Evolutionary conservation across 2,329 filamentous ascomycete species (phyloP), one percentile per base, ranked within the genome.

Genomic region (Lasiodiplodia citricola): DNA sequence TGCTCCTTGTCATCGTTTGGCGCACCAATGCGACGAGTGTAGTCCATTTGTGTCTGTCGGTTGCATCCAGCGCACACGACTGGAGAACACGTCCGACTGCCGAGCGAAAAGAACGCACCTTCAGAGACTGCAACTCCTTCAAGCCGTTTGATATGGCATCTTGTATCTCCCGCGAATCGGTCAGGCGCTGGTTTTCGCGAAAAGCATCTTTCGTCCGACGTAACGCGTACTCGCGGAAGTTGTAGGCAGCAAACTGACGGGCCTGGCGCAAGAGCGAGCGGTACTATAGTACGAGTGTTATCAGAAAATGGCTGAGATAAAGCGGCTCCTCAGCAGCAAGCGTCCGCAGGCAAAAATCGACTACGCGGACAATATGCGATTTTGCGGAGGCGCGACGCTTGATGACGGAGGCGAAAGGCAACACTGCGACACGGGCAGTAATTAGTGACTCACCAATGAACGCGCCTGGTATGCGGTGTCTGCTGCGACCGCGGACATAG

Each of bases 191-290:
- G 80, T 96, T 87, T 80, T 97, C 93, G 75, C 91, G 88, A 81
- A 98, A 99, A 4, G 93, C 91, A 84, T 98, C 96, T 79, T 88
- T 88, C 79, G 96, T 97, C 80, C 95, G 89, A 78, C 96, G 91
- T 82, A 90, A 92, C 66, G 96, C 94, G 82, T 99, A 99, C 80
- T 97, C 95, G 83, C 96, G 90, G 87, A 97, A 99, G 83, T 98
- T 99, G 86, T 98, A 99, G 74, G 92, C 89, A 71, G 93, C 88
- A 81, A 99, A 98, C 77, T 97, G 92, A 71, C 87, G 86, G 71
- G 93, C 90, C 80, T 96, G 92, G 74, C 94, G 92, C 76, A 98
- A 86, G 75, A 99, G 85, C 77, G 95, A 95, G 73, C 96, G 94
- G 83, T 97, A 98, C 94, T 97, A 72, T 64, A 44, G 64, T n/a